Conservation (phyloP, 208 protist species). For the Leishmania lainsoni region DNA sequence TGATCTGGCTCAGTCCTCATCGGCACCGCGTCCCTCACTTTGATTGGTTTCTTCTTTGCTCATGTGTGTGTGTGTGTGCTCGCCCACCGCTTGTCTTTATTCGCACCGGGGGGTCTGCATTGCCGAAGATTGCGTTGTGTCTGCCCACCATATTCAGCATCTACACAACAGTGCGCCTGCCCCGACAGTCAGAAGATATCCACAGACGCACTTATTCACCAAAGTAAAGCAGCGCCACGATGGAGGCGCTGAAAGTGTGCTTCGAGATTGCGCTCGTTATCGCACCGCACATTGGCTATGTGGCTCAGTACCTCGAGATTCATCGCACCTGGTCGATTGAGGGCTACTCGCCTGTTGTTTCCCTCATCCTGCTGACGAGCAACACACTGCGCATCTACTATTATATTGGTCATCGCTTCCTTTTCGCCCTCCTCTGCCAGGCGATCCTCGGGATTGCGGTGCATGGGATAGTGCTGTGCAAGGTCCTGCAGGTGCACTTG, state of each 20-base stretch:
- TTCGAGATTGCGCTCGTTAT: slow-evolving; percentile 65
- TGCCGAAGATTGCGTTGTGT: background rate
- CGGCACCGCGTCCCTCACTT: background rate
- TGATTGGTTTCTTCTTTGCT: background rate
- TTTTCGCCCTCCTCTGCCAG: slow-evolving; percentile 69
- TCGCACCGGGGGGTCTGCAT: background rate
- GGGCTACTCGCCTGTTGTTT: slow-evolving; percentile 73
- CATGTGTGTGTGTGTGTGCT: too few relatives aligned
- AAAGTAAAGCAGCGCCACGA: background rate
- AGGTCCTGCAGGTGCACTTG: slow-evolving; percentile 47
- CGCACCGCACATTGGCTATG: slow-evolving; percentile 72
- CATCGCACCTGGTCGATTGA: slow-evolving; percentile 35
- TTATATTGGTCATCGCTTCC: slow-evolving; percentile 64
- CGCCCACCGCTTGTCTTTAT: background rate
- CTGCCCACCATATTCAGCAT: background rate
- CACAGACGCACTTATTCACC: background rate
- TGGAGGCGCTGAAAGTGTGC: slow-evolving; percentile 12
- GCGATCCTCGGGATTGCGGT: slow-evolving; percentile 53
- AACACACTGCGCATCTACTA: slow-evolving; percentile 84
- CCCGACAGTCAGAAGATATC: background rate
- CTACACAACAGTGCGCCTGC: background rate
- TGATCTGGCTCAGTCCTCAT: background rate
- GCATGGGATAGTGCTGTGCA: slow-evolving; percentile 51
- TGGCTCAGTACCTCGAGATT: slow-evolving; percentile 63
- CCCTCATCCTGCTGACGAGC: slow-evolving; percentile 72